Evolutionary conservation across 352 stramenopile species (phyloP).

Genomic region (Phytopythium vexans): DNA sequence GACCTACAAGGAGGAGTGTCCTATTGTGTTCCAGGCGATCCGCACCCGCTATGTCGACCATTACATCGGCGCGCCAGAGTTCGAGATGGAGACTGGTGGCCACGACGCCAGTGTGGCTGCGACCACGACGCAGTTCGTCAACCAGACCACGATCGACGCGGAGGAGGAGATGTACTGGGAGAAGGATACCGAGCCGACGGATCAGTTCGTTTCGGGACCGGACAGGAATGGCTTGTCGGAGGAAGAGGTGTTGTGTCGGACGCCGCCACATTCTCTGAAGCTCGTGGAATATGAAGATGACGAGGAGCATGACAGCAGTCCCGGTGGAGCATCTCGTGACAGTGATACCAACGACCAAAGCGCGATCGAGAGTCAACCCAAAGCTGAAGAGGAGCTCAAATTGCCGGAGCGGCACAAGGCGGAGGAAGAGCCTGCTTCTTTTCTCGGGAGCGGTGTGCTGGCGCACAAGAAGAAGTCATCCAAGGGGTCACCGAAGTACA

Average conservation of each 20-base stretch:
- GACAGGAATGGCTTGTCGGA: slow-evolving; percentile 44
- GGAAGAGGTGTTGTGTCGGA: slow-evolving; percentile 44
- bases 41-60: slow-evolving; percentile 46
- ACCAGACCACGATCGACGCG: slow-evolving; percentile 51
- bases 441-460: slow-evolving; percentile 42
- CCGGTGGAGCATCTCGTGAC: neutral
- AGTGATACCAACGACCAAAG: neutral
- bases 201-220: slow-evolving; percentile 28
- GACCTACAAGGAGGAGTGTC: slow-evolving; percentile 64
- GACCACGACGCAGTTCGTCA: slow-evolving; percentile 52
- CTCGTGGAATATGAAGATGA: slow-evolving; percentile 74
- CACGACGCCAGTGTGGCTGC: slow-evolving; percentile 9
- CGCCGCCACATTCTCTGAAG: slow-evolving; percentile 41
- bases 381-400: slow-evolving; percentile 51
- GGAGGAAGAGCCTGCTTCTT: slow-evolving; percentile 43
- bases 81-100: slow-evolving; percentile 7
- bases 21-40: slow-evolving; percentile 72
- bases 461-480: slow-evolving; percentile 32
- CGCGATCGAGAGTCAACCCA: neutral
- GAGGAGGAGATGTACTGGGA: slow-evolving; percentile 83
- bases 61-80: slow-evolving; percentile 27
- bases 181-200: slow-evolving; percentile 50
- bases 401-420: slow-evolving; percentile 57
- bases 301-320: slow-evolving; percentile 36
- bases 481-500: slow-evolving; percentile 56